Base-by-base conservation (phyloP, 768 basidiomycete species). In the Tulasnella sp. region DNA sequence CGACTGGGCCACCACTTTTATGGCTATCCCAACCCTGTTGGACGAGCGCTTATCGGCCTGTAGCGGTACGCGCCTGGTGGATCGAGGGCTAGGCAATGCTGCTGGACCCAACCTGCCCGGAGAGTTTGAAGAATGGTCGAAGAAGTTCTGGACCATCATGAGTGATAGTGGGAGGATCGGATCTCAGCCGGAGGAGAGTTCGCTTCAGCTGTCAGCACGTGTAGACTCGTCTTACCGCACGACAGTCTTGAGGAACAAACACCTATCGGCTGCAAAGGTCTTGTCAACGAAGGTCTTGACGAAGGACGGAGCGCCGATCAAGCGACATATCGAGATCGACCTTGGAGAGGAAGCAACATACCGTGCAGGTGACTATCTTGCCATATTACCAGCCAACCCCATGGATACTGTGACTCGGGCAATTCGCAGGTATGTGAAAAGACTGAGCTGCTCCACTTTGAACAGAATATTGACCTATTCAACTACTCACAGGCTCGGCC, bases 1-100 rank as follows among this genome's bases (percentile, higher is more conserved):
- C 44, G 78, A 79, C 62, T 79, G 78, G 77, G 70, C 70, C 17
- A 64, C 69, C 34, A 77, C 76, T 2, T 79, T 70, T 66, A 76
- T 78, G 64, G 71, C 72, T 15, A 73, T 79, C 24, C 78, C 78
- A 1, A 71, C 30, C 34, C 64, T 75, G 5, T 66, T 73, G 59
- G 76, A 78, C 63, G 65, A 67, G n/a, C 58, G 68, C 17, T 68
- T 74, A 21, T 66, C 65, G 31, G 66, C 65, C 46, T 65, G 60
- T 15, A 76, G 77, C 0, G 76, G 65, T 4, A 66, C 66, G 52
- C 64, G 74, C 17, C 65, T 79, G 10, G 46, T 73, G 4, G 62
- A 66, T 4, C 69, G 74, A 27, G 75, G 75, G 0, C 69, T 66
- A 48, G 76, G 75, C 1, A 75, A 79, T 63, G 76, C 75, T 4